Conservation (phyloP, 2,329 filamentous ascomycete genomes). For the Pseudogymnoascus sp. region DNA sequence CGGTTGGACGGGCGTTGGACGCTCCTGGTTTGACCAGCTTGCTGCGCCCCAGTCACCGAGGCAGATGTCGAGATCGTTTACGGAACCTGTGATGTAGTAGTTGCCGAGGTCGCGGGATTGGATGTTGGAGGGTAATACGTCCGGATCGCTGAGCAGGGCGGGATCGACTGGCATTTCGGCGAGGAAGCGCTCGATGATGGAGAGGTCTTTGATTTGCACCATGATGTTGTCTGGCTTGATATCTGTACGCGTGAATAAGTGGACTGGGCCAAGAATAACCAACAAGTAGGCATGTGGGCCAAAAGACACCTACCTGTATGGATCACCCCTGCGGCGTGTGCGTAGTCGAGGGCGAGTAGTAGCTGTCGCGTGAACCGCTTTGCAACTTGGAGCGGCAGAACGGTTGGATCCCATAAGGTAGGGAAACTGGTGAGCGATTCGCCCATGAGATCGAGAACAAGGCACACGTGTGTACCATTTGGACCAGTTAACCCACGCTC, state of each 20-base stretch:
- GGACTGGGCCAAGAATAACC: not conserved
- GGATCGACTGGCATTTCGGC: not conserved
- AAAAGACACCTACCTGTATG: too few species aligned
- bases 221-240: constrained; percentile 24
- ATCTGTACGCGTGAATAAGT: constrained; percentile 15
- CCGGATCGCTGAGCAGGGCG: not conserved
- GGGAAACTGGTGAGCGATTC: constrained; percentile 18
- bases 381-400: constrained; percentile 21
- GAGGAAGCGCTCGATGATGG: constrained; percentile 17
- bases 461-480: constrained; percentile 23
- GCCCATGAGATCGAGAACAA: constrained; percentile 24
- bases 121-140: not conserved
- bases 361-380: constrained; percentile 21
- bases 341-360: constrained; percentile 23
- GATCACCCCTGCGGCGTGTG: constrained; percentile 21
- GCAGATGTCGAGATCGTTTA: constrained; percentile 16
- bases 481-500: constrained; percentile 17
- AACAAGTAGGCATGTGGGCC: not conserved
- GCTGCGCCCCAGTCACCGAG: constrained; percentile 23
- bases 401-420: constrained; percentile 13
- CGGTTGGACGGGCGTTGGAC: constrained; percentile 20
- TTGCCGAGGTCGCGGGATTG: not conserved
- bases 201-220: constrained; percentile 19
- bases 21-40: constrained; percentile 18
- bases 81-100: constrained; percentile 9